A percentile compares a stretch with the other conserved stretches of the same genome.
Conservation (phyloP, 305 asterid genomes). For the Petunia hybrid region DNA sequence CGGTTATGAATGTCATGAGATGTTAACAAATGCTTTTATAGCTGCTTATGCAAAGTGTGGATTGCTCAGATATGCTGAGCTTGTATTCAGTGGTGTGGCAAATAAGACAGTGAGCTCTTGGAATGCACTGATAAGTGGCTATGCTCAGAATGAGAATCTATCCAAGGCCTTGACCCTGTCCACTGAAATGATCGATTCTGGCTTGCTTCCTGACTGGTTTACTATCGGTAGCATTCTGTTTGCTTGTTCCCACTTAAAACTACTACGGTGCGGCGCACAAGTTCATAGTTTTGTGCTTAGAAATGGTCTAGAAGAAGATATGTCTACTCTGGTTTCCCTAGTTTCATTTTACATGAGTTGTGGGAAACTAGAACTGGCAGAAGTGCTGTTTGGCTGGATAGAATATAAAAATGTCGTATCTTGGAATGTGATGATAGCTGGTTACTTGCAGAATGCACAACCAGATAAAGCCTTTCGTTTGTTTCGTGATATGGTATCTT, state of each 20-base stretch:
- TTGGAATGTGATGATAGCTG: conserved; percentile 46
- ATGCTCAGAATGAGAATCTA: conserved; percentile 35
- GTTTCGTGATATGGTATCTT: conserved; percentile 39
- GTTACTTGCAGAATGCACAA: conserved; percentile 36
- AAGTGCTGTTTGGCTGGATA: conserved; percentile 24
- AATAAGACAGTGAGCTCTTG: conserved; percentile 43
- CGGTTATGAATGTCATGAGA: conserved; percentile 29
- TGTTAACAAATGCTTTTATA: conserved; percentile 43
- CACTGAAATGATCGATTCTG: conserved; percentile 36
- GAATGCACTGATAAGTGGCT: conserved; percentile 44
- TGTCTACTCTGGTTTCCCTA: conserved; percentile 36
- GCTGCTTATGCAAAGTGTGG: conserved; percentile 45
- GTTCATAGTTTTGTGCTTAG: conserved; percentile 39
- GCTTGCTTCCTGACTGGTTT: conserved; percentile 40
- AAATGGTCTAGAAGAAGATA: conserved; percentile 38
- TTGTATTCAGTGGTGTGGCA: conserved; percentile 29
- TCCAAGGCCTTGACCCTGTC: conserved; percentile 32
- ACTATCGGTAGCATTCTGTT: conserved; percentile 41
- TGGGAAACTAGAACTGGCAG: conserved; percentile 36
- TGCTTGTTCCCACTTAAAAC: conserved; percentile 37
- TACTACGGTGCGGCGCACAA: conserved; percentile 30
- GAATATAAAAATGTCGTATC: conserved; percentile 30
- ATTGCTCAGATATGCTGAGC: conserved; percentile 34
- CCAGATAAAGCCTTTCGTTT: conserved; percentile 36
- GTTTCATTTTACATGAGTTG: conserved; percentile 41